Conservation (phyloP, 2,329 filamentous ascomycete species). For the Aspergillus carbonarius region DNA sequence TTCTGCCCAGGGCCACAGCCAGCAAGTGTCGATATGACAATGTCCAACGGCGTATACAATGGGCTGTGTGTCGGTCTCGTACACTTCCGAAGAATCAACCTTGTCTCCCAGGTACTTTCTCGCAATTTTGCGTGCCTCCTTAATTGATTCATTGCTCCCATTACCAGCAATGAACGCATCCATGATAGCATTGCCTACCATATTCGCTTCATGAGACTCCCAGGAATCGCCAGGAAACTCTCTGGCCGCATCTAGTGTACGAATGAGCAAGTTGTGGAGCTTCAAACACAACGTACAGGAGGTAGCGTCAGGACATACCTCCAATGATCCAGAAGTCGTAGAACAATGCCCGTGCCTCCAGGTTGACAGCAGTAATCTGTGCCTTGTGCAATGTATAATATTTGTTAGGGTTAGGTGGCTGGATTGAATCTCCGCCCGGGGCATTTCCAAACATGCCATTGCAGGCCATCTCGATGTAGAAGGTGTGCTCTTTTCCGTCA, state of each 20-base stretch:
- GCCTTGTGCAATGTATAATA: slow-evolving; percentile 75
- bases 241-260: slow-evolving; percentile 69
- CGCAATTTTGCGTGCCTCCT: slow-evolving; percentile 78
- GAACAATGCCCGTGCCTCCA: slow-evolving; percentile 76
- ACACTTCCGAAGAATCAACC: slow-evolving; percentile 81
- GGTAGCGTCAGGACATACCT: slow-evolving; percentile 33
- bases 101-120: slow-evolving; percentile 76
- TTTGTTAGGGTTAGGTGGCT: slow-evolving; percentile 82
- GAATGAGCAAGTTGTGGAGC: background rate
- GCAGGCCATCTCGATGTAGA: slow-evolving; percentile 98
- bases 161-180: slow-evolving; percentile 81
- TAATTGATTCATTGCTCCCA: slow-evolving; percentile 69
- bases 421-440: slow-evolving; percentile 77
- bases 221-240: slow-evolving; percentile 88
- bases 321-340: slow-evolving; percentile 96
- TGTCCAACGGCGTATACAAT: slow-evolving; percentile 89
- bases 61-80: slow-evolving; percentile 69
- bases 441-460: slow-evolving; percentile 98
- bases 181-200: slow-evolving; percentile 84
- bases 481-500: slow-evolving; percentile 80
- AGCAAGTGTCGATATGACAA: slow-evolving; percentile 97
- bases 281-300: background rate
- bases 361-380: slow-evolving; percentile 84
- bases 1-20: slow-evolving; percentile 98
- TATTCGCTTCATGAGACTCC: slow-evolving; percentile 82